Evolutionary conservation across 176 grass and related monocot genomes (phyloP), one percentile per base, ranked within the genome.

Genomic region (Dendrocalamus sinicus): DNA sequence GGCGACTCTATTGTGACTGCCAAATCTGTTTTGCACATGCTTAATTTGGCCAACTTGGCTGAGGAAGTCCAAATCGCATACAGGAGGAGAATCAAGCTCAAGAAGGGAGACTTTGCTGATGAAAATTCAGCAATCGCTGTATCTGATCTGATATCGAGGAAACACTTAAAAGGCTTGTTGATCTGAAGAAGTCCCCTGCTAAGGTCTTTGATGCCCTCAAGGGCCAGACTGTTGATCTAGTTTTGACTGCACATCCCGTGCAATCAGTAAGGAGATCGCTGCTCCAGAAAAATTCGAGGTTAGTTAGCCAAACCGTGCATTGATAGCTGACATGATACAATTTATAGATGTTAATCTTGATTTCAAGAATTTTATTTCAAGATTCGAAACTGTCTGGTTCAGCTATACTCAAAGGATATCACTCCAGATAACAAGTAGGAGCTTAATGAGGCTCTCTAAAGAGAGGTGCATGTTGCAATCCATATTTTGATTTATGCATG

Each of bases 191-290:
- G 81, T 91, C 92, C 32, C 86, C 83, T 75, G 83, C 72, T 57
- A 89, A 94, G 84, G 84, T 94, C 4, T 94, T 94, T 82, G 92
- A 94, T 89, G 89, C 92, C 47, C 83, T 94, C 7, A 94, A 94
- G 77, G 89, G 82, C 68, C 92, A 94, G 67, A 94, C 89, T 66
- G 72, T 94, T 16, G 89, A 94, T 75, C 84, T 94, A 8, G 89
- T 94, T 87, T 78, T 94, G 28, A 94, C 89, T 62, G 89, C 92
- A 26, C 92, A 94, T 81, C 92, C 92, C 61, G 91, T 86, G 11
- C 89, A 94, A 60, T 94, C 89, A 50, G 89, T 94, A 44, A 87
- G 92, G 76, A 87, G 92, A 55, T 94, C 92, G 9, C 76, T 94
- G 63, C 92, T 94, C 9, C 89, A 94, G 89, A 94, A 94, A 64